Percentiles rank a stretch among this genome's conserved stretches.
Evolutionary conservation across 2,329 filamentous ascomycete species (phyloP).

Genomic region (Fusarium penzigii): DNA sequence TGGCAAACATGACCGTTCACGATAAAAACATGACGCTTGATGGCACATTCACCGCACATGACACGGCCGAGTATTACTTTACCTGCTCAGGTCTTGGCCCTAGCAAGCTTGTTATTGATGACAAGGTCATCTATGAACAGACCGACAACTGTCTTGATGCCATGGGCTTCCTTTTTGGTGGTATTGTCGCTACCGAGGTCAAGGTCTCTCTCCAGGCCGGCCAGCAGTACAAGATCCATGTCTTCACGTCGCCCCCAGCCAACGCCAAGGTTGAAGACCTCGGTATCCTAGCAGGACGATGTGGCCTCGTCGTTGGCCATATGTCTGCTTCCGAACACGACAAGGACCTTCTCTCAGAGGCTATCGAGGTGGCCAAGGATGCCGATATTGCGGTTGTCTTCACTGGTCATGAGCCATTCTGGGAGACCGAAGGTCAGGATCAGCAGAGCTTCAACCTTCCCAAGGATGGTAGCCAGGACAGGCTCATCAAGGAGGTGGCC

Average conservation of each 20-base stretch:
- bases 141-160: slow-evolving; percentile 32
- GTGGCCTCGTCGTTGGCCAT: slow-evolving; percentile 34
- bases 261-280: slow-evolving; percentile 24
- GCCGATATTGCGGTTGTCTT: slow-evolving; percentile 58
- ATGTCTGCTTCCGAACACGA: slow-evolving; percentile 36
- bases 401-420: slow-evolving; percentile 58
- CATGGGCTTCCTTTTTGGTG: slow-evolving; percentile 38
- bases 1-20: slow-evolving; percentile 22
- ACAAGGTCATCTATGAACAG: slow-evolving; percentile 34
- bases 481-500: slow-evolving; percentile 57
- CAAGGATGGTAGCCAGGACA: slow-evolving; percentile 57
- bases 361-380: slow-evolving; percentile 57
- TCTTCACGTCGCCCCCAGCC: slow-evolving; percentile 33
- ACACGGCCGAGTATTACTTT: slow-evolving; percentile 35
- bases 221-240: slow-evolving; percentile 32
- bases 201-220: slow-evolving; percentile 32
- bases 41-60: slow-evolving; percentile 33
- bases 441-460: slow-evolving; percentile 72
- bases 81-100: slow-evolving; percentile 34
- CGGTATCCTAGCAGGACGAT: slow-evolving; percentile 35
- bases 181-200: slow-evolving; percentile 31
- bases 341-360: slow-evolving; percentile 44
- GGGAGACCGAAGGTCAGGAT: slow-evolving; percentile 60
- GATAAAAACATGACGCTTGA: slow-evolving; percentile 33
- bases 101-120: slow-evolving; percentile 33